These are phyloP conservation scores for Marasmius fiardii DNA, from an alignment of 1,284 basidiomycete genomes.

Conservation along the genomic window DNA sequence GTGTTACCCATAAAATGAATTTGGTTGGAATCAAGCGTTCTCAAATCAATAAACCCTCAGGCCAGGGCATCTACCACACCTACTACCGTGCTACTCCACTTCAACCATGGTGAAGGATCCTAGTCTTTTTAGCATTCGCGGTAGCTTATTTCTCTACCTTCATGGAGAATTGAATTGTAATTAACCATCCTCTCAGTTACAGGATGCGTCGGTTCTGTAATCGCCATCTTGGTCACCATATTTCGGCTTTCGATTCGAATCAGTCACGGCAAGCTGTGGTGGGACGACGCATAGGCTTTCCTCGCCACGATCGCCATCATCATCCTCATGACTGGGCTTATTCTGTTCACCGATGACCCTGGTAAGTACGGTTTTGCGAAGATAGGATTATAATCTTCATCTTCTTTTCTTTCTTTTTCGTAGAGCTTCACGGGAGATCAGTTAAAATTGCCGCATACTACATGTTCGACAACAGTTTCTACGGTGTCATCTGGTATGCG, in stretches of 20 bases:
- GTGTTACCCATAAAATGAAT: too few relatives aligned
- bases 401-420: background rate
- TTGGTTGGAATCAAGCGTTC: too few relatives aligned
- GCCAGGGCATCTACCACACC: too few relatives aligned
- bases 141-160: background rate
- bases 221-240: background rate
- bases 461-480: conserved; percentile 2
- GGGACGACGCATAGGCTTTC: conserved; percentile 1
- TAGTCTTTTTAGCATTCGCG: background rate
- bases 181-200: background rate
- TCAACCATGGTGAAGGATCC: background rate
- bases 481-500: background rate
- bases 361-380: background rate
- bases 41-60: too few relatives aligned
- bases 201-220: background rate
- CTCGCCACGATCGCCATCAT: background rate
- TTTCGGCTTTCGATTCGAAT: background rate
- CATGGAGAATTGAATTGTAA: background rate
- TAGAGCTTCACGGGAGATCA: background rate
- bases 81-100: too few relatives aligned
- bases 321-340: background rate
- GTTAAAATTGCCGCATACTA: conserved; percentile 1
- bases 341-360: background rate
- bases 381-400: background rate
- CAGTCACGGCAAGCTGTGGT: background rate